phyloP scores from a whole-genome alignment of 1,284 basidiomycete species.

The Leucoagaricus sp. region DNA sequence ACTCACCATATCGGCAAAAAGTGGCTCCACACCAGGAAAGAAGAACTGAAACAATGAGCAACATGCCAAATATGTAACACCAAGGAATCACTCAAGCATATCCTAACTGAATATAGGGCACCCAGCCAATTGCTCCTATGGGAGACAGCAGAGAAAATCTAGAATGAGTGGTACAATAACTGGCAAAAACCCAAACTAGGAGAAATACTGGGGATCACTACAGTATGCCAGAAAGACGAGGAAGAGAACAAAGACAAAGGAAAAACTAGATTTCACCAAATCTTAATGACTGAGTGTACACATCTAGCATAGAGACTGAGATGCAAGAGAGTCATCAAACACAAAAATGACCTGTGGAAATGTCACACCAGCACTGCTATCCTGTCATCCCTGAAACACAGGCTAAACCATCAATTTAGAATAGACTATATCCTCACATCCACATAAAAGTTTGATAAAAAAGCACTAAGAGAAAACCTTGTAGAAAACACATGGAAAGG shows the following conservation, averaged over 20 bases:
- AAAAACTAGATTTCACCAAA: conserved; percentile 9
- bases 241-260: neutral
- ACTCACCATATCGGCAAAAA: neutral
- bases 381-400: neutral
- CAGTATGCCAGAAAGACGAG: neutral
- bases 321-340: conserved; percentile 9
- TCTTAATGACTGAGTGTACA: conserved; percentile 8
- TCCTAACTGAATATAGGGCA: conserved; percentile 3
- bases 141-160: neutral
- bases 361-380: neutral
- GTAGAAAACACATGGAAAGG: neutral
- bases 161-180: neutral
- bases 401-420: neutral
- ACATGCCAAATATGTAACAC: neutral
- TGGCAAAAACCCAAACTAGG: neutral
- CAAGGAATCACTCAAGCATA: conserved; percentile 6
- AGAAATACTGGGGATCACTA: conserved; percentile 1
- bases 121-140: conserved; percentile 11
- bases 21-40: neutral
- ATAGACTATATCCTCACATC: neutral
- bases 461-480: neutral
- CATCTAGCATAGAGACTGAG: conserved; percentile 8
- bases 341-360: neutral
- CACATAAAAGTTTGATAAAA: neutral
- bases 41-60: neutral